Evolutionary conservation across 768 basidiomycete species (phyloP).

Genomic region (Atractiella rhizophila): DNA sequence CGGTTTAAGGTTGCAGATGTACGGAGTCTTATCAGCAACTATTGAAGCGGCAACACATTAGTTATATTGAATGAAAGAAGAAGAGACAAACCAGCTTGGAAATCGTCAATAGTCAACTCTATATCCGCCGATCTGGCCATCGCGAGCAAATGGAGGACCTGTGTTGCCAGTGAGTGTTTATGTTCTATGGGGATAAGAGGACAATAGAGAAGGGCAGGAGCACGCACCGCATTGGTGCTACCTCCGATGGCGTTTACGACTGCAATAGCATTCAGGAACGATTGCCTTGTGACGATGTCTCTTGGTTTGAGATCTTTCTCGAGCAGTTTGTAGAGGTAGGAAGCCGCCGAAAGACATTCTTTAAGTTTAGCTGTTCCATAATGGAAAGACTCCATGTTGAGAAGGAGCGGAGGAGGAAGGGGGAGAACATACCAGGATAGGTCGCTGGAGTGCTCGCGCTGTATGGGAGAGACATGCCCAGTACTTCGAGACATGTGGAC

Average conservation of each 20-base stretch:
- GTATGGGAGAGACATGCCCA: constrained; percentile 20
- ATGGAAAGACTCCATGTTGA: not conserved
- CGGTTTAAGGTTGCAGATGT: constrained; percentile 56
- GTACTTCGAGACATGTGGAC: constrained; percentile 19
- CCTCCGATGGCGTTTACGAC: constrained; percentile 57
- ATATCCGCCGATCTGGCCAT: constrained; percentile 53
- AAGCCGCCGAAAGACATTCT: too few species aligned
- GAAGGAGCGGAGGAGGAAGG: not conserved
- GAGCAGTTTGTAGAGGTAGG: constrained; percentile 17
- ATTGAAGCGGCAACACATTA: not conserved
- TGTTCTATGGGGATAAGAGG: constrained; percentile 21
- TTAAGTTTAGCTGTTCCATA: too few species aligned
- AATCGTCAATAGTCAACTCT: constrained; percentile 54
- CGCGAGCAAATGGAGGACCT: constrained; percentile 10
- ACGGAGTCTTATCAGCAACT: constrained; percentile 53
- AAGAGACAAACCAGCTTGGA: too few species aligned
- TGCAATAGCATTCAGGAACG: constrained; percentile 59
- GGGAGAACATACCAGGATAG: constrained; percentile 14
- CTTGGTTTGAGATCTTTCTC: constrained; percentile 18
- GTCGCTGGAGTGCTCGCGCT: constrained; percentile 18
- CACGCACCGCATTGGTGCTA: constrained; percentile 67
- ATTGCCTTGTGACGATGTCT: constrained; percentile 39
- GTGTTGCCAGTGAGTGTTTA: not conserved
- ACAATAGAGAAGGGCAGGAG: too few species aligned
- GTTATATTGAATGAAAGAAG: too few species aligned